These are phyloP conservation scores for Fagopyrum tataricum DNA, from an alignment of 148 eudicot genomes.

Conservation along the genomic window DNA sequence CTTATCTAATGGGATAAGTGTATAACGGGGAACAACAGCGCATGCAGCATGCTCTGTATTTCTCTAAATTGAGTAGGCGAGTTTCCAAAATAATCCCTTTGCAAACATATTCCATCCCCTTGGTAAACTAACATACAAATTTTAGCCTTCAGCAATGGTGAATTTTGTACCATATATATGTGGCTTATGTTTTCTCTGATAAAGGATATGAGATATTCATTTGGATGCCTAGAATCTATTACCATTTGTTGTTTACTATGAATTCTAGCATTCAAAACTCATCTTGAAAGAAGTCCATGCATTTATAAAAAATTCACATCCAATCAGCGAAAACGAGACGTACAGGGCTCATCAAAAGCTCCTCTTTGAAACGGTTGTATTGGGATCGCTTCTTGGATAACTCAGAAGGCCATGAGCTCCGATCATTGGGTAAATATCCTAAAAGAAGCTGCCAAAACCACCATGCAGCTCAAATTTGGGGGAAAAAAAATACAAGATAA, in stretches of 20 bases:
- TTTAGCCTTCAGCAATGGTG: background rate
- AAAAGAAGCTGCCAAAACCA: slow-evolving; percentile 56
- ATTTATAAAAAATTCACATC: background rate
- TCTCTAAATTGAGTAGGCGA: background rate
- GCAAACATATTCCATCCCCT: background rate
- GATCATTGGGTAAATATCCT: slow-evolving; percentile 77
- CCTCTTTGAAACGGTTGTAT: slow-evolving; percentile 80
- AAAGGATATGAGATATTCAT: background rate
- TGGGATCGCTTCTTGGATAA: slow-evolving; percentile 85
- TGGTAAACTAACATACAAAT: background rate
- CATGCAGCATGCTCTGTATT: background rate
- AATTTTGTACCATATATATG: background rate
- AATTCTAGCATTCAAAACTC: background rate
- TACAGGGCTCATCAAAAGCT: slow-evolving; percentile 91
- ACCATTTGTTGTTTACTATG: background rate
- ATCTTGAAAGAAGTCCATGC: background rate
- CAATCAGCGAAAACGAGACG: slow-evolving; percentile 21
- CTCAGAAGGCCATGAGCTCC: slow-evolving; percentile 74
- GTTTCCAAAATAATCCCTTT: background rate
- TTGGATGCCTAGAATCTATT: no score
- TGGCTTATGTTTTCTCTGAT: background rate
- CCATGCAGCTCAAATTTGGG: slow-evolving; percentile 8
- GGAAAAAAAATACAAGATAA: background rate
- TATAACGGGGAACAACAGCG: background rate
- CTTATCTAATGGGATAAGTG: background rate